Conservation (phyloP, 805 yeast genomes). For the Candida bentonensis region DNA sequence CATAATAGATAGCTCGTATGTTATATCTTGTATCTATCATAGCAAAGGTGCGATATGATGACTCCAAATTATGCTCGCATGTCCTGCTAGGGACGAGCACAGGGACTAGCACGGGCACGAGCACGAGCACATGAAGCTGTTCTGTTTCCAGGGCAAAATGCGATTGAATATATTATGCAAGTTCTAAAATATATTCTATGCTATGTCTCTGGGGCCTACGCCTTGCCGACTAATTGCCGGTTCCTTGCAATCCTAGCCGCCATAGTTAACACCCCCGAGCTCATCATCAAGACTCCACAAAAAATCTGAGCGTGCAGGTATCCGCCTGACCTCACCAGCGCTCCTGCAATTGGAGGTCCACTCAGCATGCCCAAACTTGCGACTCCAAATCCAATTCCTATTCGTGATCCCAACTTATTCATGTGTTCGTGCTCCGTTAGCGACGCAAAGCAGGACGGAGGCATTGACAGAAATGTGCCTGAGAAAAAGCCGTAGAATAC, state of each 20-base stretch:
- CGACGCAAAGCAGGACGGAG: constrained; percentile 17
- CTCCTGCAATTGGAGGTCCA: constrained; percentile 21
- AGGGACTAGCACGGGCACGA: too few relatives aligned
- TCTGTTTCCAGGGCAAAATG: too few relatives aligned
- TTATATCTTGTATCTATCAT: too few relatives aligned
- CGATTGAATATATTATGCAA: too few relatives aligned
- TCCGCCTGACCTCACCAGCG: constrained; percentile 12
- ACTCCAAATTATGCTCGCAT: too few relatives aligned
- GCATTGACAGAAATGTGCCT: constrained; percentile 20
- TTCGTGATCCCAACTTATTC: constrained; percentile 26
- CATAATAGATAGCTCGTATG: too few relatives aligned
- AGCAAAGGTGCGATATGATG: too few relatives aligned
- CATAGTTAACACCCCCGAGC: background rate
- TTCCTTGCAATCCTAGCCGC: background rate
- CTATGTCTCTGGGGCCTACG: too few relatives aligned
- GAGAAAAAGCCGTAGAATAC: constrained; percentile 21
- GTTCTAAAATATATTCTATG: too few relatives aligned
- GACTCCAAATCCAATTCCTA: constrained; percentile 50
- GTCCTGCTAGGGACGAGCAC: too few relatives aligned
- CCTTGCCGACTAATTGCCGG: too few relatives aligned
- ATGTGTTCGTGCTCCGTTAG: constrained; percentile 24
- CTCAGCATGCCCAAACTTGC: constrained; percentile 35
- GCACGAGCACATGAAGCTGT: too few relatives aligned
- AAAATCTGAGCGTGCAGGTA: constrained; percentile 11
- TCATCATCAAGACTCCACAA: constrained; percentile 5